Evolutionary conservation across 2,329 filamentous ascomycete species (phyloP).

Genomic region (Fusarium sp.): DNA sequence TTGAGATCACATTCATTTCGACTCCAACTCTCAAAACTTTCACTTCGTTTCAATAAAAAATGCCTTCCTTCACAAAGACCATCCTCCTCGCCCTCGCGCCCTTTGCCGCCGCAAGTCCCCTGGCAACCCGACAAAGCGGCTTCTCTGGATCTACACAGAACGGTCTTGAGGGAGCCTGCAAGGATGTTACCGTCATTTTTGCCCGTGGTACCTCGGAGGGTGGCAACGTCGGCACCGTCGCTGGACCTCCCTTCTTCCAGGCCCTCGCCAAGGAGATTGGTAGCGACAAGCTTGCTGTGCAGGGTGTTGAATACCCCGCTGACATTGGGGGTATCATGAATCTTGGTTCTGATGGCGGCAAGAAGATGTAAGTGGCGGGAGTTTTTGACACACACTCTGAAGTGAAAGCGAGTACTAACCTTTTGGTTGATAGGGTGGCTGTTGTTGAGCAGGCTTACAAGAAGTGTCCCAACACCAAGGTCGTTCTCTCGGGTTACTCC

Average conservation of each 20-base stretch:
- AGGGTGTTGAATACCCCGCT: slow-evolving; percentile 63
- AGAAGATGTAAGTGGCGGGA: slow-evolving; percentile 54
- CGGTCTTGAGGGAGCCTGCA: slow-evolving; percentile 39
- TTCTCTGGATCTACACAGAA: slow-evolving; percentile 37
- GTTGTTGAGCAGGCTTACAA: slow-evolving; percentile 47
- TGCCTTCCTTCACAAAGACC: slow-evolving; percentile 32
- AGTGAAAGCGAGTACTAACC: not conserved
- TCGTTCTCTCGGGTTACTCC: slow-evolving; percentile 58
- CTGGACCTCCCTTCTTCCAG: slow-evolving; percentile 60
- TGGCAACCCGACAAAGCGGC: slow-evolving; percentile 25
- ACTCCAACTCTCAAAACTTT: slow-evolving; percentile 11
- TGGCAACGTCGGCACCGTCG: slow-evolving; percentile 59
- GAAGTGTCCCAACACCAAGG: slow-evolving; percentile 55
- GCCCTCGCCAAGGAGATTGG: slow-evolving; percentile 54
- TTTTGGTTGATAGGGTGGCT: slow-evolving; percentile 21
- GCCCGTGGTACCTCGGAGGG: slow-evolving; percentile 63
- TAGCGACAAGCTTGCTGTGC: slow-evolving; percentile 56
- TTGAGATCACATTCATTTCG: slow-evolving; percentile 8
- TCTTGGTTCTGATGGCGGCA: slow-evolving; percentile 56
- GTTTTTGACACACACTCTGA: not conserved
- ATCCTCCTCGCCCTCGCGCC: slow-evolving; percentile 38
- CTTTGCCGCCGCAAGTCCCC: slow-evolving; percentile 37
- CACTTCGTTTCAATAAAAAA: slow-evolving; percentile 6
- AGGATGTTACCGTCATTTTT: slow-evolving; percentile 60
- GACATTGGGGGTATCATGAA: slow-evolving; percentile 54